A percentile compares a stretch with the other conserved stretches of the same genome.
phyloP scores from a whole-genome alignment of 371 early-diverging fungal species.

The Mortierella sp. region DNA sequence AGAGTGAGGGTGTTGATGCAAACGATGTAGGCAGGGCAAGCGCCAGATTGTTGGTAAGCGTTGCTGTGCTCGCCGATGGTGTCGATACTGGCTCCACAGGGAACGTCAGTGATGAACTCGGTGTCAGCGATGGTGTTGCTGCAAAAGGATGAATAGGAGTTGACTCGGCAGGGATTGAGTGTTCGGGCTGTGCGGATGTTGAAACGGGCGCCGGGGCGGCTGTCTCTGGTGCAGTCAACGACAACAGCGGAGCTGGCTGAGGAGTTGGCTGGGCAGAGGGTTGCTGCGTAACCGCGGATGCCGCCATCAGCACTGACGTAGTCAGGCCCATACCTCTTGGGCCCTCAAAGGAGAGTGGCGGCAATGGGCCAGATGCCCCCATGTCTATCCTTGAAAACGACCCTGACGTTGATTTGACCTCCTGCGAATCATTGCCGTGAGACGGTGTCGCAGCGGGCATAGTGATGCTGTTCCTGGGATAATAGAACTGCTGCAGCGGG shows the following conservation, averaged over 20 bases:
- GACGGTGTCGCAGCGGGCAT: constrained; percentile 7
- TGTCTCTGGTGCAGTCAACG: constrained; percentile 7
- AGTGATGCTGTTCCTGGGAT: constrained; percentile 32
- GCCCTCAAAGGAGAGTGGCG: constrained; percentile 35
- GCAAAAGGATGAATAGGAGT: neutral
- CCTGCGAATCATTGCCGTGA: neutral
- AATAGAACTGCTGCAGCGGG: constrained; percentile 39
- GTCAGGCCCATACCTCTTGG: constrained; percentile 35
- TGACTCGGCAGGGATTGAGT: neutral
- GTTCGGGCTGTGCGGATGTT: neutral
- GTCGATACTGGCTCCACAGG: constrained; percentile 14
- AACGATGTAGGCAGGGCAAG: constrained; percentile 6
- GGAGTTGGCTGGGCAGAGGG: no score
- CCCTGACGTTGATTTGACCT: neutral
- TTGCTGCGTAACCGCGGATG: no score
- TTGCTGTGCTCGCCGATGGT: constrained; percentile 3
- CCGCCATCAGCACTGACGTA: neutral
- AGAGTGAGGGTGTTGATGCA: neutral
- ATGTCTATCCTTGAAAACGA: constrained; percentile 38
- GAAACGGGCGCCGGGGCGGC: neutral
- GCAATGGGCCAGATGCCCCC: constrained; percentile 12
- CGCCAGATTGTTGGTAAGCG: neutral
- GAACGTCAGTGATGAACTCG: constrained; percentile 3
- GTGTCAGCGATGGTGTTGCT: neutral
- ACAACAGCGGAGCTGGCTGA: constrained; percentile 2